Conservation (phyloP, 176 grass and related monocot genomes). For the Rhynchospora pubera region DNA sequence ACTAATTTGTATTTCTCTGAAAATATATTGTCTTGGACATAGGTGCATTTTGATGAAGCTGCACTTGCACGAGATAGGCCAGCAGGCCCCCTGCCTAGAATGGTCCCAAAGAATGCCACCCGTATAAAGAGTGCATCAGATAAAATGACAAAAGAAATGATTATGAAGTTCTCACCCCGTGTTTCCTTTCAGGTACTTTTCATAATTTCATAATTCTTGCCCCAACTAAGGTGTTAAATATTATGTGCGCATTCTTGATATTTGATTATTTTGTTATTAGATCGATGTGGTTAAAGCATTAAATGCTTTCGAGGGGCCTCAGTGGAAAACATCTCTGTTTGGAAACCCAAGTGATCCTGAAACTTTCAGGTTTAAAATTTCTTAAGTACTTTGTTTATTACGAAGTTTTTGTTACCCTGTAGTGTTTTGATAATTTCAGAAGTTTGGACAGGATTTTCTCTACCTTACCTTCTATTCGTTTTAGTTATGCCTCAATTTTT, state of each 20-base stretch:
- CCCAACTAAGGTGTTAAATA: background rate
- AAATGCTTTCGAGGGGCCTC: slow-evolving; percentile 81
- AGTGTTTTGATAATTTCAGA: background rate
- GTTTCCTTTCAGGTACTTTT: slow-evolving; percentile 73
- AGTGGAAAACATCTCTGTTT: slow-evolving; percentile 94
- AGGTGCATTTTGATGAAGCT: slow-evolving; percentile 96
- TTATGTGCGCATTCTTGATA: background rate
- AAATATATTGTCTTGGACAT: slow-evolving; percentile 30
- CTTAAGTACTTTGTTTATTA: background rate
- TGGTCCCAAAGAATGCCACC: slow-evolving; percentile 50
- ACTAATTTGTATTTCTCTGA: background rate
- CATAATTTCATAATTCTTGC: background rate
- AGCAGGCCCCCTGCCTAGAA: slow-evolving; percentile 51
- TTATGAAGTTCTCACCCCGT: slow-evolving; percentile 83
- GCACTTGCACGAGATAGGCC: slow-evolving; percentile 59
- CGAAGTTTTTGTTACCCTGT: background rate
- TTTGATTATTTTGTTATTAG: slow-evolving; percentile 36
- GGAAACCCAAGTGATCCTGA: slow-evolving; percentile 91
- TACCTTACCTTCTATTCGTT: background rate
- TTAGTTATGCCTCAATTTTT: background rate
- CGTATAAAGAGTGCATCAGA: slow-evolving; percentile 71
- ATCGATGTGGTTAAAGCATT: slow-evolving; percentile 90
- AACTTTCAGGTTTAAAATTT: slow-evolving; percentile 62
- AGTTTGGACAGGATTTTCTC: background rate
- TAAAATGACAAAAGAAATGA: slow-evolving; percentile 75